Evolutionary conservation across 2,329 filamentous ascomycete genomes (phyloP), one percentile per base, ranked within the genome.

Genomic region (Gaeumannomyces tritici): DNA sequence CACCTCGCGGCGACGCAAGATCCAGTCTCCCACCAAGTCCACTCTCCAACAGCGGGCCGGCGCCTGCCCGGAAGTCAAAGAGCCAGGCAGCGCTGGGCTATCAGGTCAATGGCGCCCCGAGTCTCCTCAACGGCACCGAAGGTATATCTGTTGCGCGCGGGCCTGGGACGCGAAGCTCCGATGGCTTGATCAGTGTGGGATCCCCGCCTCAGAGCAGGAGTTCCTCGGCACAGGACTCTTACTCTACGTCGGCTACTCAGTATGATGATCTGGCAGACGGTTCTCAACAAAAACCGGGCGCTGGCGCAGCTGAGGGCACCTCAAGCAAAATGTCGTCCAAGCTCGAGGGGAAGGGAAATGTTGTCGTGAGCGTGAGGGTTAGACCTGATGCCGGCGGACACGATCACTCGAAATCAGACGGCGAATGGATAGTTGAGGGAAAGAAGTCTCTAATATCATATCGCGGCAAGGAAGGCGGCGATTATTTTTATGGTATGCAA

Each of bases 341-440:
- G 68, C 69, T 74, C 2, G 92, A 97, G 69, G 85, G 83, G 62
- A 98, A 96, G 74, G 95, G 95, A 61, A 99, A 99, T 71, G 93
- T 99, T 18, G 76, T 98, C 65, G 93, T 99, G 68, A 98, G 95
- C 72, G 93, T 99, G 51, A 86, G 95, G 71, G 93, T 98, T 55
- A 85, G 95, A 35, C 95, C 95, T 33, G 93, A 97, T 76, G 82
- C 85, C 4, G 84, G 81, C 28, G 79, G 80, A n/a, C 84, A 82
- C 62, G 84, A 84, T 57, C 79, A 80, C 63, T 74, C 69, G 26
- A 83, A 84, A 63, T 77, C 84, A 9, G 90, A 95, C 64, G 85
- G 87, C 33, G 95, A 98, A 71, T 99, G 93, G 95, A 84, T 91
- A 79, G 89, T 99, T 4, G 93, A 97, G 73, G 89, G 89, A 35